These are phyloP conservation scores for Lachnellula subtilissima DNA, from an alignment of 2,329 filamentous ascomycete genomes.

Conservation along the genomic window DNA sequence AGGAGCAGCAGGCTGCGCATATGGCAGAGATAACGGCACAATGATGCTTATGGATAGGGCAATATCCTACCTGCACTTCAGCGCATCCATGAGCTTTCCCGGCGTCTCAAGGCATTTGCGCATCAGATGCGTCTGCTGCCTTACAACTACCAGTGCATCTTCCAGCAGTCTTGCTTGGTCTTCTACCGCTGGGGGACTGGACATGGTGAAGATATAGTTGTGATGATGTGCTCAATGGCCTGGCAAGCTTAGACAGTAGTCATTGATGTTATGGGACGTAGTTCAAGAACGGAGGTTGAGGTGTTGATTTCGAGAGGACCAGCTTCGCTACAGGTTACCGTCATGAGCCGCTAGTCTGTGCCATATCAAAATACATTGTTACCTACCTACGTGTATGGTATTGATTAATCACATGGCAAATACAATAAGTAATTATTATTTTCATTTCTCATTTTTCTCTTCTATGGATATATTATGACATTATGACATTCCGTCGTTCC, in stretches of 20 bases:
- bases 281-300: constrained; percentile 9
- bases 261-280: constrained; percentile 20
- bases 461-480: neutral
- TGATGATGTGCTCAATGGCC: constrained; percentile 21
- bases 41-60: neutral
- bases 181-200: constrained; percentile 60
- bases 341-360: constrained; percentile 10
- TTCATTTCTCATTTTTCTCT: neutral
- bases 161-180: constrained; percentile 91
- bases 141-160: constrained; percentile 92
- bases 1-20: constrained; percentile 5
- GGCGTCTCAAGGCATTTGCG: constrained; percentile 95
- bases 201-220: constrained; percentile 35
- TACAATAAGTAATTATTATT: neutral
- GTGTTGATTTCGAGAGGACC: constrained; percentile 5
- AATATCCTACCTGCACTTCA: constrained; percentile 89
- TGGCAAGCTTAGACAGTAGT: constrained; percentile 22
- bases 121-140: constrained; percentile 96
- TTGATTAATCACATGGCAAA: neutral
- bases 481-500: constrained; percentile 1
- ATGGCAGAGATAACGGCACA: constrained; percentile 7
- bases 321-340: constrained; percentile 18
- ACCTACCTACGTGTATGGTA: neutral
- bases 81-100: constrained; percentile 98
- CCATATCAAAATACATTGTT: too few relatives aligned